Evolutionary conservation across 73 alveolate genomes (phyloP).

Genomic region (Paramecium tetraurelia): DNA sequence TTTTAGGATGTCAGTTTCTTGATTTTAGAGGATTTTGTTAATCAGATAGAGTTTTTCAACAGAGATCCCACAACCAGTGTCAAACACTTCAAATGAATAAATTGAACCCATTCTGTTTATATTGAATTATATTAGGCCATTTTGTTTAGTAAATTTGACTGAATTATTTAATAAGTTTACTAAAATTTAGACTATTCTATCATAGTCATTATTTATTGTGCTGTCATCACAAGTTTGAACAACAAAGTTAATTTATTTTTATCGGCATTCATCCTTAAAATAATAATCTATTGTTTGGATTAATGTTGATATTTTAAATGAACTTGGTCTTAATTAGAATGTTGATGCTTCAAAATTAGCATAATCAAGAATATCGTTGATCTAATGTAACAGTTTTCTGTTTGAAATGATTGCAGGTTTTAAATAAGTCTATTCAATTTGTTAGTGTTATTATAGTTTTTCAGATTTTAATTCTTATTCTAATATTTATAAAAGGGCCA

Average conservation of each 20-base stretch:
- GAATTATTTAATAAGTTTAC: slow-evolving; percentile 35
- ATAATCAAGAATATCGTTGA: slow-evolving; percentile 58
- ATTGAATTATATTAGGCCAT: background rate
- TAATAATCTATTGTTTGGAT: background rate
- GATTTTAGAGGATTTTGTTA: background rate
- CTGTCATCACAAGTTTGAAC: slow-evolving; percentile 1
- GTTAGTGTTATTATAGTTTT: background rate
- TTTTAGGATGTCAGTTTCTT: background rate
- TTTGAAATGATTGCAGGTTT: slow-evolving; percentile 35
- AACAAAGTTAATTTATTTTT: background rate
- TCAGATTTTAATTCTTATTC: background rate
- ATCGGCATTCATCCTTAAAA: background rate
- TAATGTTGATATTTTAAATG: background rate
- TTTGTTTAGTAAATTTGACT: background rate
- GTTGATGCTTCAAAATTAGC: slow-evolving; percentile 23
- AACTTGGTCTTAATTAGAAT: background rate
- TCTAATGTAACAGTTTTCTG: slow-evolving; percentile 3
- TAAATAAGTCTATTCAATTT: background rate
- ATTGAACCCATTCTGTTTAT: background rate
- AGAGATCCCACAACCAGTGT: slow-evolving; percentile 29
- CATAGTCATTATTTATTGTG: background rate
- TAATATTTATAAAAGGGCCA: background rate
- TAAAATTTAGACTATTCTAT: background rate
- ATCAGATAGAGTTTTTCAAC: background rate
- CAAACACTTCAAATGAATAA: background rate